Evolutionary conservation across 164 flowering plant genomes (phyloP).

Genomic region (Piper betle): DNA sequence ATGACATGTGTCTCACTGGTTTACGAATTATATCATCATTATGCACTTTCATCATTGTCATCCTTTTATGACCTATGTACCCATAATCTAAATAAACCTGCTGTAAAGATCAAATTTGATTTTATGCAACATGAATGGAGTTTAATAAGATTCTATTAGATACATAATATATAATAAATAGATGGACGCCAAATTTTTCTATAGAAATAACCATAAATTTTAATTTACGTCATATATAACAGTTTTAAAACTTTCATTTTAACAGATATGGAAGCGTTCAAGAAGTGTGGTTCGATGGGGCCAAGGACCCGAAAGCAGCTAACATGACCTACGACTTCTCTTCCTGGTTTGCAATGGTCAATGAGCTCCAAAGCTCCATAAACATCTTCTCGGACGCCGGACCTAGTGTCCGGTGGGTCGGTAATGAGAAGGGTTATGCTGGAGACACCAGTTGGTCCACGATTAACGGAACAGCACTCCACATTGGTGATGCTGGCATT

Average conservation of each 20-base stretch:
- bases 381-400: constrained; percentile 94
- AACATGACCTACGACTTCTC: constrained; percentile 70
- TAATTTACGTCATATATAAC: too few species aligned
- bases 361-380: constrained; percentile 67
- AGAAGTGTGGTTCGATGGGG: constrained; percentile 98
- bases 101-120: too few species aligned
- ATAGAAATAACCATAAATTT: too few species aligned
- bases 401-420: constrained; percentile 84
- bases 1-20: too few species aligned
- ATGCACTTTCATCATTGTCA: too few species aligned
- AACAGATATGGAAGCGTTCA: constrained; percentile 60
- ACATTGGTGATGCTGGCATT: constrained; percentile 55
- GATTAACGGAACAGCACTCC: constrained; percentile 47
- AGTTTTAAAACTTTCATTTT: background rate
- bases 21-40: too few species aligned
- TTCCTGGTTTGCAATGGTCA: constrained; percentile 88
- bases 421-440: constrained; percentile 69
- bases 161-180: too few species aligned
- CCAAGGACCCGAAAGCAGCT: constrained; percentile 61
- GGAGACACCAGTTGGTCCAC: constrained; percentile 80
- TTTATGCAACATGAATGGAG: too few species aligned
- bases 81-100: too few species aligned
- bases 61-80: too few species aligned
- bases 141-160: too few species aligned
- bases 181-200: too few species aligned